Base-by-base conservation (phyloP, 1,284 basidiomycete genomes). In the Ganoderma lingzhi region DNA sequence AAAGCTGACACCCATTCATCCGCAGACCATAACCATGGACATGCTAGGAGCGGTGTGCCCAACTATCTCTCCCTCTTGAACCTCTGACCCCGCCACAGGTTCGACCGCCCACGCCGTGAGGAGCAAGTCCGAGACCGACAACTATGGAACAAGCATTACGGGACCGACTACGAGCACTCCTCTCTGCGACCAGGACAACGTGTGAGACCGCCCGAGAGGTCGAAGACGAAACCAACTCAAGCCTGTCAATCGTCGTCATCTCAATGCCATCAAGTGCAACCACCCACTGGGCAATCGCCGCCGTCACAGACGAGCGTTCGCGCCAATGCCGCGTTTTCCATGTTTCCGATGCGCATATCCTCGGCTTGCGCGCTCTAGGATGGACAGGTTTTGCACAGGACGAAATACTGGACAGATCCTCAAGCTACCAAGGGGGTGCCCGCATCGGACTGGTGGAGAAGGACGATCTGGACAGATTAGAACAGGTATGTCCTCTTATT, bases 301-400 rank as follows among this genome's bases (percentile, higher is more conserved):
- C 51, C 45, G 32, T 63, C 15, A 63, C 62, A 15, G 44, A 63
- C 44, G 62, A 63, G 41, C 44, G 44, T 12, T 44, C 62, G 32
- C 62, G 44, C 8, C 28, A 37, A 5, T 63, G 62, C n/a, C 62
- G 62, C 28, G 45, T 63, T 6, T 63, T 45, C 62, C 62, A 63
- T 30, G 17, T 63, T 4, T 51, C 44, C 9, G 62, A 63, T 19
- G 17, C 23, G 10, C 62, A 63, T 32, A 28, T 51, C 30, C 2
- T 14, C 3, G 62, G 62, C 30, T 28, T 63, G 41, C 28, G 61
- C 23, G 55, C 55, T 8, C 32, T 35, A 15, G 32, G 32, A 5
- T 37, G 56, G 56, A 59, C 56, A 14, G 19, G 1, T 2, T 39
- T 35, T 39, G 60, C 14, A 6, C 23, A 19, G n/a, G 60, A 62